Evolutionary conservation across 208 protist genomes (phyloP).

Genomic region (Acanthamoeba healyi): DNA sequence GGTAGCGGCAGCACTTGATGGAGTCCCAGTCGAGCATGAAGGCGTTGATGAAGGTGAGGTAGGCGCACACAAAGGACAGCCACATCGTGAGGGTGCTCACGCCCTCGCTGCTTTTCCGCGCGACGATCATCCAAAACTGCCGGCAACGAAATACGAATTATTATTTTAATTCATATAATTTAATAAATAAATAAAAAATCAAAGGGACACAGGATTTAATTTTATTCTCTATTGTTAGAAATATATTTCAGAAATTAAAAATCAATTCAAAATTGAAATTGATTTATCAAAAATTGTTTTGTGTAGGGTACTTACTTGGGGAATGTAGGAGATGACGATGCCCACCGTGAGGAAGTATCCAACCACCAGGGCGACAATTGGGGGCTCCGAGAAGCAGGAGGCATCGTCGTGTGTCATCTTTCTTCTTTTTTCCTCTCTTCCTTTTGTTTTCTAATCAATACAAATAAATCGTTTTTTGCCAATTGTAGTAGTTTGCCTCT

Average conservation of each 20-base stretch:
- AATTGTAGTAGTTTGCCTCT: too few relatives aligned
- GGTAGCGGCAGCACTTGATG: constrained; percentile 41
- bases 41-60: constrained; percentile 49
- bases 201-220: background rate
- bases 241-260: background rate
- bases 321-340: constrained; percentile 55
- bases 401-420: background rate
- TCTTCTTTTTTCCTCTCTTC: background rate
- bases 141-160: background rate
- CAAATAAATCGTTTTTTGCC: too few relatives aligned
- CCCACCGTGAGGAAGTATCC: background rate
- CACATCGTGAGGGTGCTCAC: constrained; percentile 45
- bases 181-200: background rate
- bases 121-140: background rate
- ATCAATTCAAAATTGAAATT: background rate
- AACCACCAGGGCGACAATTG: background rate
- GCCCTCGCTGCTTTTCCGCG: background rate
- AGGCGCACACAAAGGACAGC: constrained; percentile 36
- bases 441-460: background rate
- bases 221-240: too few relatives aligned
- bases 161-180: background rate
- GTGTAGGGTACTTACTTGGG: background rate
- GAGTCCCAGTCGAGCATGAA: constrained; percentile 32
- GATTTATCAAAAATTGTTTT: background rate
- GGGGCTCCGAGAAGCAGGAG: background rate